Conservation (phyloP, 192 early-diverging fungal species). For the Podila epicladia region DNA sequence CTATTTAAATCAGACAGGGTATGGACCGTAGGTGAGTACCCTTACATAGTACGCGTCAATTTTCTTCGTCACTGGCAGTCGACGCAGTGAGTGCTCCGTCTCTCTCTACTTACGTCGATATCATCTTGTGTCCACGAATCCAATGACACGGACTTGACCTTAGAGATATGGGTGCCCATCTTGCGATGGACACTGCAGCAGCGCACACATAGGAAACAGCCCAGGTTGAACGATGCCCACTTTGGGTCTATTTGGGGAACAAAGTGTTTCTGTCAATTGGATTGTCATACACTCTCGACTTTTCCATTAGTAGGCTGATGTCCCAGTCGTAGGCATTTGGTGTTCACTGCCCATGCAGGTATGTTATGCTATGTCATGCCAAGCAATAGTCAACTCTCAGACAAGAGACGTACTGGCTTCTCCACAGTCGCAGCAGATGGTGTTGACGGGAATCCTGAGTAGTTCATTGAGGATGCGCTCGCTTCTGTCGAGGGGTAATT, state of each 20-base stretch:
- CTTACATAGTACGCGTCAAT: neutral
- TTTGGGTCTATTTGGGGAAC: conserved; percentile 69
- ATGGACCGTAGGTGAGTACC: neutral
- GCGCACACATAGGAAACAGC: conserved; percentile 93
- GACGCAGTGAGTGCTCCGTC: neutral
- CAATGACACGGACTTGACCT: conserved; percentile 89
- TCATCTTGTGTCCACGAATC: conserved; percentile 91
- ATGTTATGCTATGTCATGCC: neutral
- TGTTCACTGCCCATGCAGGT: neutral
- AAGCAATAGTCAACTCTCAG: neutral
- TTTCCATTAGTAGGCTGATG: neutral
- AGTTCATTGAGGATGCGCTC: conserved; percentile 74
- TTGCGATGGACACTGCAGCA: conserved; percentile 86
- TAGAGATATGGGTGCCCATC: conserved; percentile 91
- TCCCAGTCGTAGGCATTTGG: neutral
- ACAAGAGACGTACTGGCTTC: conserved; percentile 63
- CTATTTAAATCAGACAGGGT: conserved; percentile 32
- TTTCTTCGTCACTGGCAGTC: too few relatives aligned
- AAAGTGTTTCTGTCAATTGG: neutral
- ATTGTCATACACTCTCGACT: neutral
- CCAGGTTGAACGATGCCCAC: conserved; percentile 91
- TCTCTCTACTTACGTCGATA: conserved; percentile 68
- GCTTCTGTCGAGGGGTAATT: conserved; percentile 74
- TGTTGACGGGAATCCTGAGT: conserved; percentile 74
- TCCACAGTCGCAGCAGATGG: conserved; percentile 80